Base-by-base conservation (phyloP, 257 asterid species). In the Paulownia fortunei region DNA sequence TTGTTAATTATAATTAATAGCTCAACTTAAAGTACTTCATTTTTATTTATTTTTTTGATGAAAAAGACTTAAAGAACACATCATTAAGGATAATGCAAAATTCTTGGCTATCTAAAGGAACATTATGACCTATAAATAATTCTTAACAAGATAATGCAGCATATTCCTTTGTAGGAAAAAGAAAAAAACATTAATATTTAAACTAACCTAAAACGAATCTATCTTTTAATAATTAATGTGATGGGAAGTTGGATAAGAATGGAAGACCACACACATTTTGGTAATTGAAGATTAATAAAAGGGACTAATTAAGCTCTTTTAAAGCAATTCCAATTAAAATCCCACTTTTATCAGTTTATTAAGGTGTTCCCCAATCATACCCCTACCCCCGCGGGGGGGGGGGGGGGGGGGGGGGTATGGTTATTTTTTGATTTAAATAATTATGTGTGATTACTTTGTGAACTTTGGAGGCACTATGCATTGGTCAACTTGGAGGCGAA, bases 121-220 rank as follows among this genome's bases (percentile, higher is more conserved):
- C 72, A 76, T 46, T 58, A 19, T n/a, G 77, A n/a, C 65, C 42
- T 47, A 41, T 8, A 18, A 54, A 54, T 41, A 7, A 49, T 27
- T 72, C 4, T 62, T 46, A 49, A 60, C 62, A 51, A 23, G 36
- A 76, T 73, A 83, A 76, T 77, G 81, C 60, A 69, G 73, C 62
- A 75, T 80, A 65, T 75, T 80, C 73, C 24, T 5, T 24, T 47
- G 26, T 16, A 26, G 18, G 15, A 36, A 24, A 44, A 77, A 61
- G 63, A 44, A 46, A 63, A 26, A 21, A 49, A 21, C 51, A 60
- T 69, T 2, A 74, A 39, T 42, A 67, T 24, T 46, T 52, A 68
- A 61, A 58, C 42, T 79, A 78, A 59, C 76, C 81, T 64, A 78
- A 70, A 78, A 62, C 67, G 81, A 80, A 80, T 71, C 79, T 70